These are phyloP conservation scores for Trichoderma koningii DNA, from an alignment of 2,329 filamentous ascomycete genomes.

Conservation along the genomic window DNA sequence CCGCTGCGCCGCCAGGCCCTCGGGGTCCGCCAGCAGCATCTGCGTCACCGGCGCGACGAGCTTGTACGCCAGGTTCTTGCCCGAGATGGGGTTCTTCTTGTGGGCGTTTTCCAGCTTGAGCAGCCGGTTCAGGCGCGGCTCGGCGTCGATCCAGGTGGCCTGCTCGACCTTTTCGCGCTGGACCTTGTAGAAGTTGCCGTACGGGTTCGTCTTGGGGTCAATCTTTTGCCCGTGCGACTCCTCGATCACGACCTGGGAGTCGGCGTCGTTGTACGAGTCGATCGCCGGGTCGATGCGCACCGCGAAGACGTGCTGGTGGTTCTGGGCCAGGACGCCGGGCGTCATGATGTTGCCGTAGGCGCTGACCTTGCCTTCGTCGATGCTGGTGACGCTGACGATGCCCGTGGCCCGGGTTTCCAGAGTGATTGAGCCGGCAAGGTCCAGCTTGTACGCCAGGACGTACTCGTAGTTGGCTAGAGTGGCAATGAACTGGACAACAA, in stretches of 20 bases:
- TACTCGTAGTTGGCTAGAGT: slow-evolving; percentile 73
- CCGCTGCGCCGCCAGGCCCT: slow-evolving; percentile 47
- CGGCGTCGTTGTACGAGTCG: slow-evolving; percentile 49
- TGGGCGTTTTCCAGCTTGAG: slow-evolving; percentile 52
- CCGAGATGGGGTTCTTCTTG: slow-evolving; percentile 50
- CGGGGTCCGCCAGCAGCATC: slow-evolving; percentile 49
- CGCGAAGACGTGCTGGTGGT: slow-evolving; percentile 71
- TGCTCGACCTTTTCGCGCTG: slow-evolving; percentile 49
- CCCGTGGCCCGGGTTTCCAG: slow-evolving; percentile 68
- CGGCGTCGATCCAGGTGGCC: slow-evolving; percentile 54
- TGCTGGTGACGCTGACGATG: slow-evolving; percentile 62
- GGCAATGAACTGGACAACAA: slow-evolving; percentile 69
- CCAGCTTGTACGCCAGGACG: slow-evolving; percentile 56
- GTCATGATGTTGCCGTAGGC: slow-evolving; percentile 64
- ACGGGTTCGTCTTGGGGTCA: slow-evolving; percentile 58
- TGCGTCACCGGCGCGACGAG: slow-evolving; percentile 50
- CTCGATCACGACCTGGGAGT: slow-evolving; percentile 52
- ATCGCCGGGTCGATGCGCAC: slow-evolving; percentile 66
- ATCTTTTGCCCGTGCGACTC: slow-evolving; percentile 43
- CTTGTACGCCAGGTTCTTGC: slow-evolving; percentile 54
- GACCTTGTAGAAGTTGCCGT: slow-evolving; percentile 63
- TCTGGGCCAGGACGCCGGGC: slow-evolving; percentile 65
- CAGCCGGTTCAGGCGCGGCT: slow-evolving; percentile 53
- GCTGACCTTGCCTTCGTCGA: slow-evolving; percentile 55
- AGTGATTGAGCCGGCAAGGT: slow-evolving; percentile 62